Conservation (phyloP, 2,329 filamentous ascomycete species). For the Zopfia rhizophila region DNA sequence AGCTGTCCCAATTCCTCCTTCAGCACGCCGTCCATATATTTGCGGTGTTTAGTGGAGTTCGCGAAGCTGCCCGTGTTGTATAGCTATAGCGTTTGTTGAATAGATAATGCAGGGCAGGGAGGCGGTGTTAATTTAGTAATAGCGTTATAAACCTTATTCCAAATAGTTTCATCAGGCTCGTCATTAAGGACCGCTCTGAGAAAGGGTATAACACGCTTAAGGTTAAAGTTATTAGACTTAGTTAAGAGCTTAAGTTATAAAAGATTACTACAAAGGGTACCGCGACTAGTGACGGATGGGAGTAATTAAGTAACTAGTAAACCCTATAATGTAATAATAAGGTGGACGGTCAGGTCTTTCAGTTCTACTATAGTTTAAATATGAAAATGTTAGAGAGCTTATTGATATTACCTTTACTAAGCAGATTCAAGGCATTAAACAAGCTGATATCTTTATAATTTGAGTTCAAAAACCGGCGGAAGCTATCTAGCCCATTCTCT, state of each 20-base stretch:
- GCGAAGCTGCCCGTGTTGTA: too few relatives aligned
- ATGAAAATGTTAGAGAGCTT: constrained; percentile 1
- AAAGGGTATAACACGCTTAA: too few relatives aligned
- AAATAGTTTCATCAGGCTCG: constrained; percentile 28
- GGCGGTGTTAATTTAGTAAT: too few relatives aligned
- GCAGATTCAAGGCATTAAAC: too few relatives aligned
- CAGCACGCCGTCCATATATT: too few relatives aligned
- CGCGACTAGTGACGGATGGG: constrained; percentile 7
- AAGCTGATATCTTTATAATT: background rate
- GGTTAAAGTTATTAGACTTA: constrained; percentile 28
- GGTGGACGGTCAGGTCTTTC: constrained; percentile 9
- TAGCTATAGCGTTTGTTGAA: too few relatives aligned
- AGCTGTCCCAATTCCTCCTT: too few relatives aligned
- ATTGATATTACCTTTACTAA: constrained; percentile 5
- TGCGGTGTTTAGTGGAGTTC: too few relatives aligned
- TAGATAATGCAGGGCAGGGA: too few relatives aligned
- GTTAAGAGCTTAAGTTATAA: constrained; percentile 30
- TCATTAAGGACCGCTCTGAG: constrained; percentile 14
- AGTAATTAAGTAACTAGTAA: constrained; percentile 15
- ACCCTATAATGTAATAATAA: constrained; percentile 9
- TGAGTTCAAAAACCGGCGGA: constrained; percentile 13
- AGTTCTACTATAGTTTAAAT: constrained; percentile 8
- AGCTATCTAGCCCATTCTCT: constrained; percentile 18
- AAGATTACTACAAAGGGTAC: constrained; percentile 29
- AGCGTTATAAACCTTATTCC: constrained; percentile 44